Base-by-base conservation (phyloP, 2,329 filamentous ascomycete species). In the Scortechinia acanthostroma region DNA sequence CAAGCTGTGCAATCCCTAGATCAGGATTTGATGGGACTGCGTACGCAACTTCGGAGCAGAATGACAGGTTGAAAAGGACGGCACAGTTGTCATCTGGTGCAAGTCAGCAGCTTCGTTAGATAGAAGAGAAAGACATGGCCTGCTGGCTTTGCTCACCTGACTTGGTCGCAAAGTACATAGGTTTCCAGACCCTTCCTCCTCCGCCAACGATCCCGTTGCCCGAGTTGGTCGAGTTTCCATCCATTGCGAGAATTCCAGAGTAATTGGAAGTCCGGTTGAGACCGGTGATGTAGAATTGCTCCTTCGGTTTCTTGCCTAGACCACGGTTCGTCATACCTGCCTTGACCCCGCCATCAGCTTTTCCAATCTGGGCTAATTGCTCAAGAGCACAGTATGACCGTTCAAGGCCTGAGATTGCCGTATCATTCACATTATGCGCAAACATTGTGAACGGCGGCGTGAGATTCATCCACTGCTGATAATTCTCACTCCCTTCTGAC, bases 1-100 rank as follows among this genome's bases (percentile, higher is more conserved):
- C 44, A 66, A 68, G 46, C 6, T 40, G 13, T 40, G 10, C 35
- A 6, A 10, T 19, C 17, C 10, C 10, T 40, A 60, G 65, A n/a
- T 61, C 54, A 0, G 71, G 69, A 49, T 80, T 80, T 10, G 76
- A 73, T 2, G 81, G 81, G 0, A 84, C 81, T 13, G 82, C 78
- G 54, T 86, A 84, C 35, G 82, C 80, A 42, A 84, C 75, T 49
- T 78, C 72, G 44, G 69, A 69, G 62, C 81, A 86, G 62, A 84
- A 85, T 1, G 72, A 61, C 15, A 86, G 70, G 53, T 82, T 73
- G 63, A 74, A 83, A 46, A 86, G 65, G 21, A 86, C 65, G 43
- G 75, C 74, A 55, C 81, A 86, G 50, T 83, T 83, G 49, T 73
- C 67, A 48, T 80, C 78, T 70, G 49, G 19, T 22, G 6, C 2